phyloP scores from a whole-genome alignment of 768 basidiomycete genomes.

The Boletales sp. region DNA sequence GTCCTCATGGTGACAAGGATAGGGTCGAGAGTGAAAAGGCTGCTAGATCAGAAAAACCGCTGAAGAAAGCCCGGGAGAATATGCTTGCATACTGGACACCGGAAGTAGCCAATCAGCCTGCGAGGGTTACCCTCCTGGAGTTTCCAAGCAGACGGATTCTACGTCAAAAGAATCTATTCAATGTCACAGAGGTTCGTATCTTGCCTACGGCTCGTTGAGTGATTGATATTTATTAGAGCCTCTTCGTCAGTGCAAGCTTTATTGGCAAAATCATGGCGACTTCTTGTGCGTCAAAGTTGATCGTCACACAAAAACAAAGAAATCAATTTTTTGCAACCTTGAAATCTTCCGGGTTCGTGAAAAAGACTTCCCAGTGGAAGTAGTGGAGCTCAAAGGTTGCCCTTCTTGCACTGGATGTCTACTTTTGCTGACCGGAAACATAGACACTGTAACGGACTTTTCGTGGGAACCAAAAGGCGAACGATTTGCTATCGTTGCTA shows the following conservation, averaged over 20 bases:
- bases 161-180: constrained; percentile 95
- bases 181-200: constrained; percentile 84
- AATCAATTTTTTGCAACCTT: constrained; percentile 96
- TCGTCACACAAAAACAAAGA: constrained; percentile 97
- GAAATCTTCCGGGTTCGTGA: constrained; percentile 97
- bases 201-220: constrained; percentile 1
- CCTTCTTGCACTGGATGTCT: neutral
- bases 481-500: constrained; percentile 93
- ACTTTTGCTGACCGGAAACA: constrained; percentile 9
- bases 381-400: constrained; percentile 92
- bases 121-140: constrained; percentile 87
- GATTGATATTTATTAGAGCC: neutral
- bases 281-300: constrained; percentile 99
- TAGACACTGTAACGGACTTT: constrained; percentile 93
- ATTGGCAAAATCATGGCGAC: constrained; percentile 98
- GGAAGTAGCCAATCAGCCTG: constrained; percentile 94
- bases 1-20: constrained; percentile 88
- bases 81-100: constrained; percentile 98
- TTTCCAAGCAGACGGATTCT: constrained; percentile 83
- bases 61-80: constrained; percentile 77
- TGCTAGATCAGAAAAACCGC: constrained; percentile 39
- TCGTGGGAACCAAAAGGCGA: constrained; percentile 99
- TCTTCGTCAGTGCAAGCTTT: constrained; percentile 79
- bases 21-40: constrained; percentile 58
- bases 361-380: constrained; percentile 97